Conservation (phyloP, 345 rosid genomes). For the Citrus trifoliata region DNA sequence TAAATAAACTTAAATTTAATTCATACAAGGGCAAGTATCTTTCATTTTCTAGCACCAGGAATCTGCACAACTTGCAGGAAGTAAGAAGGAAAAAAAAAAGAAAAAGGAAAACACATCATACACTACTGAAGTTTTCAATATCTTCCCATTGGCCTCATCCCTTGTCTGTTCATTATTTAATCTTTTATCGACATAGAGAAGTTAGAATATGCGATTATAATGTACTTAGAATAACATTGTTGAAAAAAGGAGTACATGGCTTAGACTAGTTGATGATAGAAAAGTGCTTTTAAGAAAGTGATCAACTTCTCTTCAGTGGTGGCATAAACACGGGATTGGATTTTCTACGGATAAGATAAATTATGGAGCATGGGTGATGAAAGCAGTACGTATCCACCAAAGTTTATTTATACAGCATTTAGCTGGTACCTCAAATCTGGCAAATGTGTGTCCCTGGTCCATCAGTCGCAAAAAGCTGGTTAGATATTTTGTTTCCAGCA, state of each 20-base stretch:
- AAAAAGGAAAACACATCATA: background rate
- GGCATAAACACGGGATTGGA: slow-evolving; percentile 7
- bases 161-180: background rate
- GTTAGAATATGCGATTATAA: background rate
- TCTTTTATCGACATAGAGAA: background rate
- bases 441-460: slow-evolving; percentile 16
- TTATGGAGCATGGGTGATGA: slow-evolving; percentile 7
- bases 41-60: slow-evolving; percentile 19
- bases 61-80: slow-evolving; percentile 26
- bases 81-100: background rate
- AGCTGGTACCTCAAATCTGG: slow-evolving; percentile 6
- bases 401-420: slow-evolving; percentile 10
- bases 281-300: background rate
- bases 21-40: background rate
- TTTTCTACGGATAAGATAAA: background rate
- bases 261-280: background rate
- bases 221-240: background rate
- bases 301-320: background rate
- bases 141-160: background rate
- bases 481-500: slow-evolving; percentile 42
- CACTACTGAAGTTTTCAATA: background rate
- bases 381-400: background rate
- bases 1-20: slow-evolving; percentile 24
- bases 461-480: slow-evolving; percentile 23
- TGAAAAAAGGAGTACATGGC: background rate